Base-by-base conservation (phyloP, 345 rosid genomes). In the Angophora floribunda region DNA sequence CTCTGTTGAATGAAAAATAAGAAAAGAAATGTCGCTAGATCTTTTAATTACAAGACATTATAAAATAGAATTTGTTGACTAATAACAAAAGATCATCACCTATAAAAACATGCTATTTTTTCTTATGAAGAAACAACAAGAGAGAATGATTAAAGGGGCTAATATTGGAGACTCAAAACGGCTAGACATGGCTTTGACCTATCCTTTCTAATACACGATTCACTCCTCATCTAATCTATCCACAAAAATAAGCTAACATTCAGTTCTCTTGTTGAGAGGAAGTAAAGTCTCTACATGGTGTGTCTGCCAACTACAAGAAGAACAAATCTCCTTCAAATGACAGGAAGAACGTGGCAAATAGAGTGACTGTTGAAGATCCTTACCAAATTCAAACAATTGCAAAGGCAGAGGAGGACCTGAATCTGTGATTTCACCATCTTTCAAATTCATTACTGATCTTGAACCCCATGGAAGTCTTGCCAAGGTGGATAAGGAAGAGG, bases 391-490 rank as follows among this genome's bases (percentile, higher is more conserved):
- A 92, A 91, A 96, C 87, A 96, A 94, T 89, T 96, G 97, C 93
- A 96, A 88, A 32, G 41, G 94, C 91, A 91, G 79, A 19, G 89
- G 93, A 91, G 96, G 91, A 86, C 84, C 89, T 85, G 91, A 87
- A 89, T 88, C 65, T 26, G 63, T 53, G 36, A 78, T 63, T 87
- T 88, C 92, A 63, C 87, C 89, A 70, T 85, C 87, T 49, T 89
- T 26, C 52, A 59, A 65, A 45, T 90, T 90, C 26, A 91, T 28
- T 59, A 92, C 61, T 44, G 95, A 92, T 90, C 89, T 89, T 85
- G 98, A 96, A 91, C 98, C 98, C 98, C 98, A 96, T 47, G 96
- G 98, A 90, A 94, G 86, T 90, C 97, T 93, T 28, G 95, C 94
- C 67, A 93, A 89, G 85, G 96, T 93, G 85, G 96, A 95, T 45